phyloP scores from a whole-genome alignment of 2,329 filamentous ascomycete species.

The Raffaelea arxii region DNA sequence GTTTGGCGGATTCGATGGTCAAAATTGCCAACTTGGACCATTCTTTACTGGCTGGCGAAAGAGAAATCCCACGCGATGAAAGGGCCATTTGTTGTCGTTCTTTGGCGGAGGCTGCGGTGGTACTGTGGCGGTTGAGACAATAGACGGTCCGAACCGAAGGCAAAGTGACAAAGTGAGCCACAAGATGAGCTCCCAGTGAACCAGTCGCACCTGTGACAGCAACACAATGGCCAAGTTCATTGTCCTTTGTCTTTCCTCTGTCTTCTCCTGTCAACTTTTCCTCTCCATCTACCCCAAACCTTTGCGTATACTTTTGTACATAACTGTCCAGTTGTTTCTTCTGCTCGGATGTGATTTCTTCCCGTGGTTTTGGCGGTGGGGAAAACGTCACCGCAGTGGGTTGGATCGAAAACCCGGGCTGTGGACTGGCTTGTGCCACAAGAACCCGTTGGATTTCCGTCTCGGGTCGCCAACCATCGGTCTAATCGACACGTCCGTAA shows the following conservation, averaged over 20 bases:
- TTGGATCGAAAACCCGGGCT: not conserved
- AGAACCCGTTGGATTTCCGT: conserved; percentile 18
- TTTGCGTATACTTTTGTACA: not conserved
- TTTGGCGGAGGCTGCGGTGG: conserved; percentile 11
- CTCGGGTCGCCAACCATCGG: conserved; percentile 18
- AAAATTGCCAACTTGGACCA: conserved; percentile 28
- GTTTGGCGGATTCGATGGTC: conserved; percentile 17
- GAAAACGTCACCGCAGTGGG: not conserved
- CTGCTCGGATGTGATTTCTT: not conserved
- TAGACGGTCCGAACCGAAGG: conserved; percentile 21
- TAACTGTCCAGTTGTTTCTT: not conserved
- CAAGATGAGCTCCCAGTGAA: conserved; percentile 27
- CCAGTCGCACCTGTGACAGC: conserved; percentile 30
- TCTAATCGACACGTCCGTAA: conserved; percentile 22
- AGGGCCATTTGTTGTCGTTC: not conserved
- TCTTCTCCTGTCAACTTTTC: no score
- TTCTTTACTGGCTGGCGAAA: not conserved
- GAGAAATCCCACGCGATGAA: not conserved
- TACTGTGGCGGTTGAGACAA: conserved; percentile 35
- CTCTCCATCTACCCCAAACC: no score
- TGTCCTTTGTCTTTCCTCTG: no score
- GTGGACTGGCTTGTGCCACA: conserved; percentile 15
- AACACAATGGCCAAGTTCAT: no score
- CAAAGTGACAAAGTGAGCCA: conserved; percentile 17
- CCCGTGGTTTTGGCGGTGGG: not conserved